Evolutionary conservation across 495 filamentous ascomycete species (phyloP), one percentile per base, ranked within the genome.

Genomic region (Bacidia gigantensis): DNA sequence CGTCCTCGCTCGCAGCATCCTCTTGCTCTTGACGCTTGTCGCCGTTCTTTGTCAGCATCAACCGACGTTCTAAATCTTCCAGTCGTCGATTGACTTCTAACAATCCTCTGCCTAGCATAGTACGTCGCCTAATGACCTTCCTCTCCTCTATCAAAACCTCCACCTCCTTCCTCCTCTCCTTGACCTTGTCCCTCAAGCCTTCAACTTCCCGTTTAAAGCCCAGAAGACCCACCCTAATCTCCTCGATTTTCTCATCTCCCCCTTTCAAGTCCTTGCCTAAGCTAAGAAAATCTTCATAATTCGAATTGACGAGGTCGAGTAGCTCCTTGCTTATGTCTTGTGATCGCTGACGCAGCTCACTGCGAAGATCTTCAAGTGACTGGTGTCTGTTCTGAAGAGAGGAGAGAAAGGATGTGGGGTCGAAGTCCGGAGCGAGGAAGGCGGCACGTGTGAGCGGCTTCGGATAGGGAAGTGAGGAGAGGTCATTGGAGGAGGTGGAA

Each of bases 191-290:
- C 50, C 70, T 71, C 32, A 86, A 68, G 2, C 67, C 67, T 54
- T 79, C 74, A 1, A 96, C 77, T 52, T 89, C 89, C 57, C 89
- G 77, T 57, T 78, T 70, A 59, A 97, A 97, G 0, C 87, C 84
- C 55, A 95, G 59, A 45, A 97, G 64, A 7, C 87, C 89, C 1
- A 99, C 85, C 25, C 87, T 77, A 12, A 99, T 80, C 61, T 94
- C 89, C 66, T 95, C 90, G 2, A 93, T 80, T 63, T 81, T 87
- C 62, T 94, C 89, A 58, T 93, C 90, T 1, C 93, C 93, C 0
- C 89, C 89, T 46, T 78, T 78, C 38, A 99, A 67, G 60, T 86
- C 83, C 25, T 74, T 79, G 0, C 93, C 92, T 0, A 99, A 67
- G 3, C 79, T 80, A 1, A 99, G 64, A 58, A 97, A 97, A 57